Percentiles rank a stretch among this genome's conserved stretches.
Evolutionary conservation across 75 land plant species (phyloP).

Genomic region (Picea glauca): DNA sequence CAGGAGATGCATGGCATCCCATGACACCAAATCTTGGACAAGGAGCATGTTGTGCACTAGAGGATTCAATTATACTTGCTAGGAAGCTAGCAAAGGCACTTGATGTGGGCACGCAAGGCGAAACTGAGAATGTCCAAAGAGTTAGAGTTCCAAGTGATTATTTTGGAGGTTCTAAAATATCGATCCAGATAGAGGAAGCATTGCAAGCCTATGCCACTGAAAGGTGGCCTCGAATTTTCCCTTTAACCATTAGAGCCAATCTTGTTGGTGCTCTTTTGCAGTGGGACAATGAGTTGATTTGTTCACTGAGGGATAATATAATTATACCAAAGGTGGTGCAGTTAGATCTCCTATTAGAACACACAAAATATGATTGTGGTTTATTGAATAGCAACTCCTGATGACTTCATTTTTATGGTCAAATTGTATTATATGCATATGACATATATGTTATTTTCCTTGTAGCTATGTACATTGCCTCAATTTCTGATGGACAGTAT

Average conservation of each 20-base stretch:
- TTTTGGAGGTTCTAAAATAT: neutral
- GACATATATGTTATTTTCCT: too few species aligned
- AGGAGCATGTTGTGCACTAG: slow-evolving; percentile 86
- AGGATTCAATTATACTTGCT: slow-evolving; percentile 74
- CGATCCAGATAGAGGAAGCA: slow-evolving; percentile 29
- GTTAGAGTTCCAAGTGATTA: too few species aligned
- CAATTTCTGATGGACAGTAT: too few species aligned
- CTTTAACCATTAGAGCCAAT: slow-evolving; percentile 64
- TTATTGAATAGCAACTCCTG: slow-evolving; percentile 12
- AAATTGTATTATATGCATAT: too few species aligned
- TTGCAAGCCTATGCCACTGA: slow-evolving; percentile 34
- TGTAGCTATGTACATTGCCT: too few species aligned
- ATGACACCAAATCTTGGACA: slow-evolving; percentile 95
- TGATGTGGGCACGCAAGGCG: neutral
- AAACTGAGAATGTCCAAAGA: neutral
- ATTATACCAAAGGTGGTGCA: slow-evolving; percentile 53
- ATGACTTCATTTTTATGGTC: neutral
- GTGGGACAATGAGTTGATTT: slow-evolving; percentile 58
- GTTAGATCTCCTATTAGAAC: slow-evolving; percentile 58
- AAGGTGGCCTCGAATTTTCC: slow-evolving; percentile 55
- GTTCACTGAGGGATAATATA: slow-evolving; percentile 55
- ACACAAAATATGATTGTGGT: slow-evolving; percentile 71
- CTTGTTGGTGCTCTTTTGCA: slow-evolving; percentile 64
- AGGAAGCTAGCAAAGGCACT: slow-evolving; percentile 50
- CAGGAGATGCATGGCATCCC: slow-evolving; percentile 96